Conservation (phyloP, 371 early-diverging fungal genomes). For the Dichotomocladium elegans region DNA sequence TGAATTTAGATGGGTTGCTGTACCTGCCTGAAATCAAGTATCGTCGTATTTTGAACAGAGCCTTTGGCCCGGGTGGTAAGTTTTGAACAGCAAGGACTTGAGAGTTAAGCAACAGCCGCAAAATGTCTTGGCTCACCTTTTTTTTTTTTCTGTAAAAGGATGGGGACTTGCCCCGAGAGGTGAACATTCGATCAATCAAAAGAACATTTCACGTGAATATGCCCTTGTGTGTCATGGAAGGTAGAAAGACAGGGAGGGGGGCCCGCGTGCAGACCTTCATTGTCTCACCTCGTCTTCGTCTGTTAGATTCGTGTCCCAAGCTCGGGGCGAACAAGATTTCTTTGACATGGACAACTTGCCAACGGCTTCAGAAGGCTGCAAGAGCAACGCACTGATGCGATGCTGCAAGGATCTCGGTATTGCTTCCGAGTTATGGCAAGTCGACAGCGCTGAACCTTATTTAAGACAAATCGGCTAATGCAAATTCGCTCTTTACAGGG, state of each 20-base stretch:
- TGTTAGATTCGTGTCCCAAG: conserved; percentile 76
- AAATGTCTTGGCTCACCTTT: not conserved
- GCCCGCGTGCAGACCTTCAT: not conserved
- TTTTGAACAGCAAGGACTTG: conserved; percentile 48
- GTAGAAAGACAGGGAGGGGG: conserved; percentile 17
- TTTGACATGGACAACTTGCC: conserved; percentile 73
- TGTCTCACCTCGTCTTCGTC: no score
- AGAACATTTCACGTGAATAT: conserved; percentile 87
- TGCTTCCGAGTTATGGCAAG: conserved; percentile 88
- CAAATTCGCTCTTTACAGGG: conserved; percentile 37
- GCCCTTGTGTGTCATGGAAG: conserved; percentile 86
- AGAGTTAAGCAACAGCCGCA: no score
- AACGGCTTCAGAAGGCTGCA: conserved; percentile 91
- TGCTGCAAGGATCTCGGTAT: conserved; percentile 97
- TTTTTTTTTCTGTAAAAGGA: conserved; percentile 21
- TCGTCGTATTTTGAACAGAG: conserved; percentile 87
- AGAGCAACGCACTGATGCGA: conserved; percentile 92
- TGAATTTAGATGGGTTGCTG: conserved; percentile 78
- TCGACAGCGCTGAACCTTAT: not conserved
- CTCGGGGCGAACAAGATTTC: conserved; percentile 95
- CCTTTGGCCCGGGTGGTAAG: conserved; percentile 93
- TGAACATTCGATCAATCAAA: conserved; percentile 77
- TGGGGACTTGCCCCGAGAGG: conserved; percentile 93
- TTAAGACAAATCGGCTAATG: not conserved
- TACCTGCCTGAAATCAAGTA: conserved; percentile 97